Base-by-base conservation (phyloP, 176 grass and related monocot genomes). In the Panicum miliaceum region DNA sequence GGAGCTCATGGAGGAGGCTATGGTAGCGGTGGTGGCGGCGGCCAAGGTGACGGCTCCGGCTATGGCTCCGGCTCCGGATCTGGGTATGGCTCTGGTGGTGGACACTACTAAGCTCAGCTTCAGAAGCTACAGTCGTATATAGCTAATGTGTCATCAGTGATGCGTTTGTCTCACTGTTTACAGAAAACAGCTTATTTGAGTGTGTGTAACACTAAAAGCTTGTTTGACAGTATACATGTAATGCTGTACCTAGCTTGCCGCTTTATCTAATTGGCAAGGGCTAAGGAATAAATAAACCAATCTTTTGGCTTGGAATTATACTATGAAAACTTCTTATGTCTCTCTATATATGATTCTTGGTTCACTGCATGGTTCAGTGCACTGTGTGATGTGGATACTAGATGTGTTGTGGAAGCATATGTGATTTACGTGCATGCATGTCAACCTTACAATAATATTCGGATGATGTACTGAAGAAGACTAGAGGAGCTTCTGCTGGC, bases 201-300 rank as follows among this genome's bases (percentile, higher is more conserved):
- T 16, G 8, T 61, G 43, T 41, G 27, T 45, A 23, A 58, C 63
- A 74, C 18, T 53, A 38, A 6, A 85, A 26, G n/a, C 18, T 34
- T 68, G 40, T 70, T 58, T 60, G 15, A 68, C 4, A 68, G 8
- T 40, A 22, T 6, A 26, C 57, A 26, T 63, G 26, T 63, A 63
- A 62, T 16, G 13, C 3, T 85, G 23, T 63, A 70, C 64, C 27
- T 8, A 40, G 62, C 77, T 71, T 81, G 85, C 71, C 20, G 40
- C 42, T 66, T 12, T 14, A 64, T 42, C 25, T 76, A 75, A 51
- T 61, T 82, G 78, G 71, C 25, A 37, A 76, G 16, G 23, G 18
- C 3, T 70, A 75, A 46, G 50, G 70, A 85, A 77, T 85, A 85
- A 89, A 81, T 81, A 85, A 87, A 85, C 8, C 19, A 9, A 46